Evolutionary conservation across 1,139 yeast genomes (phyloP), one percentile per base, ranked within the genome.

Genomic region (Protomyces arabidopsidicola): DNA sequence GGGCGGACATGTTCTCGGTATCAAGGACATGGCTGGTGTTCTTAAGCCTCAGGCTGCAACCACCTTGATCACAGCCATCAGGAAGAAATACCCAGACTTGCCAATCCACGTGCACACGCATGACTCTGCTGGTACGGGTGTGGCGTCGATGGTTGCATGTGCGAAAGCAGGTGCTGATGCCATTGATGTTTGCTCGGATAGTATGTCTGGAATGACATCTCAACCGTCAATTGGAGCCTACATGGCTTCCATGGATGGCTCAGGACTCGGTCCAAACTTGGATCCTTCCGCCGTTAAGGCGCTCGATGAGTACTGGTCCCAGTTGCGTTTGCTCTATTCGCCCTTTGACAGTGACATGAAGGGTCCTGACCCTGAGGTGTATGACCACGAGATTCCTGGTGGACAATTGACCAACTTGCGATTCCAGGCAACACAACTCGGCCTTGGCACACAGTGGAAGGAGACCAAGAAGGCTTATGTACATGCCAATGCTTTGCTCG

Each of bases 21-120:
- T 93, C 75, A 93, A 93, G 79, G 99, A 93, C 79, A 93, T 93
- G 99, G 99, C 99, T 62, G 99, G 99, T 79, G 91, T 98, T 67
- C 78, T 93, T 80, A 91, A 93, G 78, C 98, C 99, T 67, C 82
- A 84, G 68, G 98, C 98, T 67, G 98, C 98, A 53, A 84, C 82
- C 63, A 70, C 86, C 64, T 84, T 93, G 74, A 82, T 93, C 72
- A 85, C 93, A 66, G 79, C 89, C 39, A 84, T 93, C 70, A 86
- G 98, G 77, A 84, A 83, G 67, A 86, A 83, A 76, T 90, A 89
- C 77, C 98, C 99, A 62, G 84, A 89, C 73, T 82, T 95, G 74
- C 97, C 98, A 70, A 91, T 93, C 73, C 99, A 93, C 75, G 98
- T 93, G 57, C 99, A 93, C 78, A 91, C 98, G 48, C 99, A 93